phyloP scores from a whole-genome alignment of 768 basidiomycete genomes.

The Favolaschia claudopus region DNA sequence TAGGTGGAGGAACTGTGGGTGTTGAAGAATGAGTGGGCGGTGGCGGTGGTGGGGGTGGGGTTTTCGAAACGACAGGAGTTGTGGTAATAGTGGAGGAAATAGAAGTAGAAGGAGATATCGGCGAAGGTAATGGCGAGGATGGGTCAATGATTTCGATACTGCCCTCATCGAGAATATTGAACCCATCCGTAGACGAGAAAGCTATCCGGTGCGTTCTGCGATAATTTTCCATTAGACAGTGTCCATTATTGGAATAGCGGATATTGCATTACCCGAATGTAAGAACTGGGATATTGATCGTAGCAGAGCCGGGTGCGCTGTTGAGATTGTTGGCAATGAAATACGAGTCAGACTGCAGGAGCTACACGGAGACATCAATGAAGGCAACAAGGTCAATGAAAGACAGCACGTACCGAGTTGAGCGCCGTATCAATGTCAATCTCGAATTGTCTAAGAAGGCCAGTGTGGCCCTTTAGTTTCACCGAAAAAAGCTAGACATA shows the following conservation, averaged over 20 bases:
- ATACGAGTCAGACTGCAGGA: not conserved
- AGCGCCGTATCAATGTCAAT: no score
- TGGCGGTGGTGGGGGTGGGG: not conserved
- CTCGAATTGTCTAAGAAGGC: no score
- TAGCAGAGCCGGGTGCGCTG: not conserved
- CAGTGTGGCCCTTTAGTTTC: no score
- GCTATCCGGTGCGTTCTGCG: slow-evolving; percentile 10
- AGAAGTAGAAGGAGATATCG: no score
- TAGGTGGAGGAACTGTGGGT: not conserved
- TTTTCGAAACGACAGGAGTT: not conserved
- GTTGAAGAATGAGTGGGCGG: not conserved
- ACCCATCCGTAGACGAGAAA: not conserved
- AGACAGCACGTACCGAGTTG: no score
- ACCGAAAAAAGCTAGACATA: no score
- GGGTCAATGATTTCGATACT: slow-evolving; percentile 9
- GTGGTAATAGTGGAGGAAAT: no score
- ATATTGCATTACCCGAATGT: not conserved
- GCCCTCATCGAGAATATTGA: not conserved
- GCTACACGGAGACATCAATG: no score
- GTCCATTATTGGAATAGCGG: not conserved
- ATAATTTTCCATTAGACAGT: not conserved
- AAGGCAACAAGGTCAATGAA: no score
- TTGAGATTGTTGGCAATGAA: not conserved
- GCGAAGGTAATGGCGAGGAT: no score
- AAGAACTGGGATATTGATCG: not conserved